A percentile compares a stretch with the other conserved stretches of the same genome.
Evolutionary conservation across 2,329 filamentous ascomycete genomes (phyloP).

Genomic region (Thermomyces lanuginosus): DNA sequence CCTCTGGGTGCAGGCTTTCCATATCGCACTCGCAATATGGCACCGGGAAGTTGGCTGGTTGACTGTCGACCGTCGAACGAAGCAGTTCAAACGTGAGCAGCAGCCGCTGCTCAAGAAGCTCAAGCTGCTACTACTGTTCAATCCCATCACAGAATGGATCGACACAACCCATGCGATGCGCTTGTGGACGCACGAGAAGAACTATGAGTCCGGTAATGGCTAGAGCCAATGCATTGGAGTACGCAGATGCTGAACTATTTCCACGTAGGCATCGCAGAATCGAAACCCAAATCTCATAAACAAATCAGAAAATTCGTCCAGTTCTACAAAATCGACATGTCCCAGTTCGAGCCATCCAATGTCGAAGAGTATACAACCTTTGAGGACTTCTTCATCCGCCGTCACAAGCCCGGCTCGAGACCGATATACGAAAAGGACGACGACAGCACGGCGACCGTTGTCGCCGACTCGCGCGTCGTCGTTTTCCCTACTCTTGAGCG

Average conservation of each 20-base stretch:
- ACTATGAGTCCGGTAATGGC: constrained; percentile 14
- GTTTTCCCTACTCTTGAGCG: constrained; percentile 20
- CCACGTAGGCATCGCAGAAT: constrained; percentile 11
- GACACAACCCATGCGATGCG: constrained; percentile 23
- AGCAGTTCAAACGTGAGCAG: too few species aligned
- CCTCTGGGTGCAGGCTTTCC: too few species aligned
- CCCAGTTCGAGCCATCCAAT: constrained; percentile 22
- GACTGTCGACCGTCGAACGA: too few species aligned
- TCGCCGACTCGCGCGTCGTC: constrained; percentile 24
- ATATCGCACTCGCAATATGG: too few species aligned
- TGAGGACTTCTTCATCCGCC: constrained; percentile 25
- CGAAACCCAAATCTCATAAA: constrained; percentile 14
- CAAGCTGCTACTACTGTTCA: constrained; percentile 28
- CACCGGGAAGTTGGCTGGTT: too few species aligned
- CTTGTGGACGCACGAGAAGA: constrained; percentile 22
- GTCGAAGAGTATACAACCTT: constrained; percentile 20
- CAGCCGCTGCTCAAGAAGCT: constrained; percentile 26
- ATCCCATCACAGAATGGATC: constrained; percentile 26
- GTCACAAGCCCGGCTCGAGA: constrained; percentile 16
- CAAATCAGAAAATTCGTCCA: constrained; percentile 25
- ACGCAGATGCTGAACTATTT: not conserved
- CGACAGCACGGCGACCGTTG: constrained; percentile 14
- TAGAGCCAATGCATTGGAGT: not conserved
- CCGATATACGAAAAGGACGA: constrained; percentile 15
- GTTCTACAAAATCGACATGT: constrained; percentile 23